Evolutionary conservation across 169 alveolate species (phyloP).

Genomic region (Babesia sp.): DNA sequence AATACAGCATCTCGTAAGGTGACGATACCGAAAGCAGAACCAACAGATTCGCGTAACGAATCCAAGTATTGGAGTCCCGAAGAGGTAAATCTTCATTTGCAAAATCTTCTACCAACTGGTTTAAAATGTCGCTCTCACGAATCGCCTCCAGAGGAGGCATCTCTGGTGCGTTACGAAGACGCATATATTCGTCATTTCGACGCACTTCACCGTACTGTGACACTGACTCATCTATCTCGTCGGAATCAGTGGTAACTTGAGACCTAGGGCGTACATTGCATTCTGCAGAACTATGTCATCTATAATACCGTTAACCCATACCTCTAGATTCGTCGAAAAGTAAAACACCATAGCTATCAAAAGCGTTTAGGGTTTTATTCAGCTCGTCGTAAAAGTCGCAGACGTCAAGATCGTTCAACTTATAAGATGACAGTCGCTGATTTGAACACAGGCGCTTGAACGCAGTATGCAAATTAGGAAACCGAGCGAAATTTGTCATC

Average conservation of each 20-base stretch:
- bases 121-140: slow-evolving; percentile 56
- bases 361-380: slow-evolving; percentile 51
- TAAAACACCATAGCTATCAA: slow-evolving; percentile 61
- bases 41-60: slow-evolving; percentile 58
- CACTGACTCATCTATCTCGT: slow-evolving; percentile 52
- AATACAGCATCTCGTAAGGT: slow-evolving; percentile 67
- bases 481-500: slow-evolving; percentile 66
- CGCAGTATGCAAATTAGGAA: slow-evolving; percentile 51
- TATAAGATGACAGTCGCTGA: not conserved
- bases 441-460: slow-evolving; percentile 42
- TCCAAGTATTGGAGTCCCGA: slow-evolving; percentile 55
- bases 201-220: slow-evolving; percentile 61
- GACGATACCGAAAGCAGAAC: slow-evolving; percentile 60
- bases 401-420: slow-evolving; percentile 49
- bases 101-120: slow-evolving; percentile 55
- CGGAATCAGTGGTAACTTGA: not conserved
- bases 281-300: not conserved
- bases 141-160: slow-evolving; percentile 73
- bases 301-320: not conserved
- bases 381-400: slow-evolving; percentile 65
- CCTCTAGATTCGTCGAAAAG: slow-evolving; percentile 51
- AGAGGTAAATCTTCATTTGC: slow-evolving; percentile 36
- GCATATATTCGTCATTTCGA: slow-evolving; percentile 52
- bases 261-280: not conserved
- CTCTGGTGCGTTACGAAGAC: slow-evolving; percentile 66